These are phyloP conservation scores for Vaccinium myrtillus DNA, from an alignment of 148 eudicot genomes.

Conservation along the genomic window DNA sequence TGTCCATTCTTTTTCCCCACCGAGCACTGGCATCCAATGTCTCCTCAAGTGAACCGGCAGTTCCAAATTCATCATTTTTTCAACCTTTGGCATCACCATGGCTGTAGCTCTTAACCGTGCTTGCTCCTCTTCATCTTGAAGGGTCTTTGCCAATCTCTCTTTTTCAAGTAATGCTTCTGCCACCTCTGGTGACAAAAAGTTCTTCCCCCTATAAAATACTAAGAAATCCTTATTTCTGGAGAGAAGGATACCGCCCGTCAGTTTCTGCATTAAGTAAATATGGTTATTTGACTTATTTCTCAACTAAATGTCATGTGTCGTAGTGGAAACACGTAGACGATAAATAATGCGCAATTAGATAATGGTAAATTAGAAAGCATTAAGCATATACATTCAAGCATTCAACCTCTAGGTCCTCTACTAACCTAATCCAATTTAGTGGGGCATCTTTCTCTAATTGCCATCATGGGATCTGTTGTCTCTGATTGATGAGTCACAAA, in stretches of 20 bases:
- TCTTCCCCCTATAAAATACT: constrained; percentile 90
- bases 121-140: constrained; percentile 91
- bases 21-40: constrained; percentile 81
- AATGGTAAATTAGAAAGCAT: background rate
- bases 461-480: too few relatives aligned
- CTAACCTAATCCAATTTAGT: background rate
- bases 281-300: background rate
- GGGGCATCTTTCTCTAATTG: background rate
- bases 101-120: constrained; percentile 68
- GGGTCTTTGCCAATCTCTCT: constrained; percentile 69
- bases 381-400: background rate
- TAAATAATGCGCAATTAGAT: background rate
- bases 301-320: constrained; percentile 9
- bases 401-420: background rate
- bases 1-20: constrained; percentile 79
- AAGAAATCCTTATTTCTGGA: constrained; percentile 95
- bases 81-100: constrained; percentile 35
- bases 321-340: background rate
- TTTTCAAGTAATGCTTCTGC: constrained; percentile 79
- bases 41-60: constrained; percentile 85
- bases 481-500: background rate
- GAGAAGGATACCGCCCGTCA: constrained; percentile 82
- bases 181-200: constrained; percentile 75
- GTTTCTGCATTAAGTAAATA: constrained; percentile 52
- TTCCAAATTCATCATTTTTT: constrained; percentile 32